These are phyloP conservation scores for Lunularia cruciata DNA, from an alignment of 225 moss, liverwort and hornwort species.

Conservation along the genomic window DNA sequence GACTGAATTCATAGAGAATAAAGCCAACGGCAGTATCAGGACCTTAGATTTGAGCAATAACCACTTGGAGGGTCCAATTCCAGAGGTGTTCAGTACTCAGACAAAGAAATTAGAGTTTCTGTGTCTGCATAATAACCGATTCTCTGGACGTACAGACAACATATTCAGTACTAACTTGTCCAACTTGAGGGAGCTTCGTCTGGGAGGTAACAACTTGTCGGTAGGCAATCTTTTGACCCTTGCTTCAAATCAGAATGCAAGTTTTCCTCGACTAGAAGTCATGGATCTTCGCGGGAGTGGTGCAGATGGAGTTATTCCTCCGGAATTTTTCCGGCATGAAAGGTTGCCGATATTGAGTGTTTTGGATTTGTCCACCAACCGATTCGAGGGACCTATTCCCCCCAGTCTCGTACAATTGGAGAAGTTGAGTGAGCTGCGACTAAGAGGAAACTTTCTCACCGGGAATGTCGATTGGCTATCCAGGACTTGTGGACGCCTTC, in stretches of 20 bases:
- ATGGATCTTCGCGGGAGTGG: background rate
- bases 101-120: background rate
- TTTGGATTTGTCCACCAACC: background rate
- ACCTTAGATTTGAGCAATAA: constrained; percentile 2
- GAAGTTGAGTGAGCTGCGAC: background rate
- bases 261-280: background rate
- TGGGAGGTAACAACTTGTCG: background rate
- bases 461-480: background rate
- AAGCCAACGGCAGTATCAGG: too few species aligned
- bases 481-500: background rate
- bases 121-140: background rate
- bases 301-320: background rate
- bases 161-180: background rate
- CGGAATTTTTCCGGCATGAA: background rate
- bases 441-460: background rate
- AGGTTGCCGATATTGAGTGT: background rate
- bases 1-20: too few species aligned
- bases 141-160: background rate
- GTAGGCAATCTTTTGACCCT: background rate
- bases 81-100: background rate
- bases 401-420: background rate
- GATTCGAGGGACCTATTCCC: background rate
- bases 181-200: background rate
- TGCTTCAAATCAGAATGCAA: background rate
- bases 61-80: background rate